These are phyloP conservation scores for Xylariaceae sp. DNA, from an alignment of 2,329 filamentous ascomycete genomes.

Conservation along the genomic window DNA sequence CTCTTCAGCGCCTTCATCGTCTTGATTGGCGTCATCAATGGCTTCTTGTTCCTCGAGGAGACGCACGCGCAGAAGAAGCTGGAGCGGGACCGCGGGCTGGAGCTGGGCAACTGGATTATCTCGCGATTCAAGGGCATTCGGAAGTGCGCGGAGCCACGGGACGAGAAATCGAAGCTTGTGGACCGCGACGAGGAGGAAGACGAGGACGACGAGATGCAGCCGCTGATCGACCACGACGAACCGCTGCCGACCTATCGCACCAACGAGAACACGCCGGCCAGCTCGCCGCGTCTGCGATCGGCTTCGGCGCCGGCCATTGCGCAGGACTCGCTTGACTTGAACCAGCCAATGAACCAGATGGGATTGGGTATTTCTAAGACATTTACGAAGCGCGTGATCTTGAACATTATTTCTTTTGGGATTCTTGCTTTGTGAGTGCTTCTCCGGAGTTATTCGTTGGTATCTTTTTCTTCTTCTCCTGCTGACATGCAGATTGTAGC, in stretches of 20 bases:
- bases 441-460: neutral
- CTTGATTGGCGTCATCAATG: conserved; percentile 58
- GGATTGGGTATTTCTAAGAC: conserved; percentile 45
- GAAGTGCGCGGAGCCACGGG: conserved; percentile 34
- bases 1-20: conserved; percentile 60
- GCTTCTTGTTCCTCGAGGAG: conserved; percentile 74
- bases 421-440: conserved; percentile 85
- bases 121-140: conserved; percentile 38
- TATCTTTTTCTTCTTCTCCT: conserved; percentile 20
- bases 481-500: conserved; percentile 41
- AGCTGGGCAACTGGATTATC: conserved; percentile 68
- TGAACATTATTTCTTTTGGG: conserved; percentile 85
- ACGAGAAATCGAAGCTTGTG: conserved; percentile 36
- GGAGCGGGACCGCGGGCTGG: conserved; percentile 68
- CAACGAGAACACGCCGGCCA: conserved; percentile 49
- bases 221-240: conserved; percentile 58
- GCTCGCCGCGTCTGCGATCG: conserved; percentile 35
- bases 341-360: conserved; percentile 23
- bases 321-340: conserved; percentile 36
- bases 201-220: conserved; percentile 50
- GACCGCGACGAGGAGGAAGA: conserved; percentile 52
- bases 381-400: conserved; percentile 78
- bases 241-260: conserved; percentile 65
- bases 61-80: conserved; percentile 81
- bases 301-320: conserved; percentile 29